Base-by-base conservation (phyloP, 257 asterid genomes). In the Solanum sitiens region DNA sequence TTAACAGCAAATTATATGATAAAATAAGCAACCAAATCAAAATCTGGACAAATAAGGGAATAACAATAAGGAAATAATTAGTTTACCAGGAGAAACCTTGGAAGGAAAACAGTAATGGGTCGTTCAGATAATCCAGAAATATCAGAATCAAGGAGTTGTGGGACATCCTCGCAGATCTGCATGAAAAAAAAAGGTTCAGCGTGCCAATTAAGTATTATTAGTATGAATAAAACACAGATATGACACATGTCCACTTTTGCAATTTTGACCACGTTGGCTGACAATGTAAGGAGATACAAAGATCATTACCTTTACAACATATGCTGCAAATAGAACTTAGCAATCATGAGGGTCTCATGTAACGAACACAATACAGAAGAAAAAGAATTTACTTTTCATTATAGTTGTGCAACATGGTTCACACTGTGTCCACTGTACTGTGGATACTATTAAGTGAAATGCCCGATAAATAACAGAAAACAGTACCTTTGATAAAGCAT, bases 401-500 rank as follows among this genome's bases (percentile, higher is more conserved):
- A 79, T 45, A 79, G 70, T 50, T 82, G 61, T 82, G 45, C 86
- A 82, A 82, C 86, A 50, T 50, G 47, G 45, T 63, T 59, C 86
- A 15, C 50, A 85, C 45, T 50, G 71, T 20, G 8, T 82, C 72
- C 33, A n/a, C 72, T 65, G 72, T 65, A 67, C 30, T 50, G 27
- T 15, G 40, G 16, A 47, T 74, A 27, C 42, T 86, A 87, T 56
- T 73, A 63, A 87, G 59, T 77, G 59, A 86, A 73, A 83, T 82
- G 45, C 30, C 11, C 21, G 86, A 32, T 82, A 50, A 30, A 50
- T 50, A 82, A 50, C 71, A 35, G 76, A 61, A 65, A 82, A 83
- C 25, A 70, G 76, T 88, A 98, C 99, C 99, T 98, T 98, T 33
- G 99, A 96, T 89, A 98, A 92, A 18, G 99, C 99, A 93, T 98